phyloP scores from a whole-genome alignment of 768 basidiomycete genomes.

The Amanita muscaria region DNA sequence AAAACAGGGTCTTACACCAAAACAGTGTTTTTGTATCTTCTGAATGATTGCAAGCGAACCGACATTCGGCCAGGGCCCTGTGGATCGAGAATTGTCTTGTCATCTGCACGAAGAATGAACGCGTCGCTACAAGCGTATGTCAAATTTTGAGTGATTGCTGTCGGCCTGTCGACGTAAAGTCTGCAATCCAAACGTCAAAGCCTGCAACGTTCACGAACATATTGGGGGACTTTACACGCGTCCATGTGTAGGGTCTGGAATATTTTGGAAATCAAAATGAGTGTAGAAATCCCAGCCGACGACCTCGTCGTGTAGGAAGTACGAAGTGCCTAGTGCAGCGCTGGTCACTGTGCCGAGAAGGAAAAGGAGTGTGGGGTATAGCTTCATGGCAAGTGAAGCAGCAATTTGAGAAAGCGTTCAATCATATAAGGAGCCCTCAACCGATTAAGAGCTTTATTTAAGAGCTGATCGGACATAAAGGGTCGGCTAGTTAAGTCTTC shows the following conservation, averaged over 20 bases:
- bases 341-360: background rate
- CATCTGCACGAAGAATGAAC: slow-evolving; percentile 4
- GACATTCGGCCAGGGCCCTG: background rate
- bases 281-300: background rate
- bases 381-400: too few relatives aligned
- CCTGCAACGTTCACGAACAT: background rate
- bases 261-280: slow-evolving; percentile 1
- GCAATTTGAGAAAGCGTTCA: too few relatives aligned
- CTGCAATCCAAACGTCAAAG: too few relatives aligned
- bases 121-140: background rate
- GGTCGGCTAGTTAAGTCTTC: too few relatives aligned
- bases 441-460: too few relatives aligned
- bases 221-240: background rate
- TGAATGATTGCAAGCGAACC: background rate
- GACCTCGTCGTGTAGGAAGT: background rate
- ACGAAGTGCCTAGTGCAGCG: background rate
- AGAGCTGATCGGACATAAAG: too few relatives aligned
- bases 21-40: background rate
- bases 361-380: too few relatives aligned
- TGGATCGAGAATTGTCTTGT: background rate
- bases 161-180: too few relatives aligned
- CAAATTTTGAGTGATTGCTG: background rate
- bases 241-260: slow-evolving; percentile 3
- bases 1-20: too few relatives aligned
- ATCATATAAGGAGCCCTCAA: too few relatives aligned